Base-by-base conservation (phyloP, 2,329 filamentous ascomycete genomes). In the Dactylellina cionopaga region DNA sequence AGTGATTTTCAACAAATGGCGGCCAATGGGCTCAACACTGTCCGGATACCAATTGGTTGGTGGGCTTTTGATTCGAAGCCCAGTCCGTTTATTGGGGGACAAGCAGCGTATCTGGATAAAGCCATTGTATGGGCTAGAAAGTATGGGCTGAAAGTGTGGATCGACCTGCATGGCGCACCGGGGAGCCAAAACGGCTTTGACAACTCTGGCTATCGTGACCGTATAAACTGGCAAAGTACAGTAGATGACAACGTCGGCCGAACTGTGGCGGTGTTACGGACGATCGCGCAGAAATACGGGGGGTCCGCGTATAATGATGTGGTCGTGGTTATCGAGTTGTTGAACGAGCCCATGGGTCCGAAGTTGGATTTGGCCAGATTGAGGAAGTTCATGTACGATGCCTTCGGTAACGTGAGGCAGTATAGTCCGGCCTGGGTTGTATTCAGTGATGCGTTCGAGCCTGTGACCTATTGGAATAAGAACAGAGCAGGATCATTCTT, bases 41-140 rank as follows among this genome's bases (percentile, higher is more conserved):
- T 89, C 35, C 82, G 88, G 46, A 89, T 90, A 59, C 88, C 88
- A 1, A 83, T 90, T 54, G 88, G 88, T 3, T 89, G 89, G 78
- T 90, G 88, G 88, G 87, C 87, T 31, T 79, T 88, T 7, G 80
- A 82, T 44, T 83, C 83, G 1, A 78, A 83, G 25, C 79, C 83
- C 5, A 84, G 83, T 58, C 87, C 87, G 15, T 89, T 87, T 75
- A 85, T 89, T 4, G 82, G 87, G 76, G 88, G 88, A 37, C 87
- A 88, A 73, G 82, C 88, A 46, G 79, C 83, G 13, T 83, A 84
- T 76, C 81, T 90, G 6, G 85, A 87, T 66, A 77, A 83, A 72
- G 85, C 87, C 22, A 81, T 89, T 62, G 79, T 80, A 71, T 88
- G 88, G 85, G 89, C 88, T 10, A 80, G 83, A 66, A 80, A 78